These are phyloP conservation scores for Colletotrichum neosansevieriae DNA, from an alignment of 2,329 filamentous ascomycete genomes.

Conservation along the genomic window DNA sequence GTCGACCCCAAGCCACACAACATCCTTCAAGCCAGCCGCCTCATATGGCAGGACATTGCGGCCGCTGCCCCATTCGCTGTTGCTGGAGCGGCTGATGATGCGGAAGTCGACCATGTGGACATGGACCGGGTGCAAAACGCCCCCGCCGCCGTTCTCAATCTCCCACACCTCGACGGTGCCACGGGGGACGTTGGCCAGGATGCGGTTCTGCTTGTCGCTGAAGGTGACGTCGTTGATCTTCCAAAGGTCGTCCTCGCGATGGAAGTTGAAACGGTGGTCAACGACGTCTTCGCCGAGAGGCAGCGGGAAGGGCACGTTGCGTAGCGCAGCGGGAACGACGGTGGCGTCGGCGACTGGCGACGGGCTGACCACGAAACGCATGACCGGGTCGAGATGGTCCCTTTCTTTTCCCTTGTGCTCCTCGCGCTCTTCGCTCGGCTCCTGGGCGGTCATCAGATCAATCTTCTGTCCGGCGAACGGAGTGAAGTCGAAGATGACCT, in stretches of 20 bases:
- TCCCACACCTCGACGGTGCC: conserved; percentile 63
- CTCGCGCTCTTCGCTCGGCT: conserved; percentile 38
- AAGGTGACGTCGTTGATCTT: conserved; percentile 64
- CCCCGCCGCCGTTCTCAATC: conserved; percentile 61
- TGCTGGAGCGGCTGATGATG: conserved; percentile 59
- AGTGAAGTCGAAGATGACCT: conserved; percentile 68
- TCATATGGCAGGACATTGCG: conserved; percentile 64
- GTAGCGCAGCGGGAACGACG: conserved; percentile 49
- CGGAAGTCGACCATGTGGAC: conserved; percentile 71
- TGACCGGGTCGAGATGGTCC: conserved; percentile 64
- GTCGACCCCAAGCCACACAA: conserved; percentile 64
- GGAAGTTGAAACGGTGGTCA: conserved; percentile 60
- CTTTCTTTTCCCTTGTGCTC: conserved; percentile 54
- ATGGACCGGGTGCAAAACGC: conserved; percentile 66
- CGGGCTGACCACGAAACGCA: conserved; percentile 62
- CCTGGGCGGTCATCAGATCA: conserved; percentile 46
- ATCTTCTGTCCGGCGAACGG: conserved; percentile 61
- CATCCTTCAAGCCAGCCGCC: conserved; percentile 66
- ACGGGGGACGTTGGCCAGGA: conserved; percentile 60
- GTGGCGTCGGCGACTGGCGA: conserved; percentile 51
- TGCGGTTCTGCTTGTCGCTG: conserved; percentile 58
- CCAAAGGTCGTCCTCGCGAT: conserved; percentile 58
- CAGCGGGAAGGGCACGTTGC: conserved; percentile 53
- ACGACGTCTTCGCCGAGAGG: conserved; percentile 46
- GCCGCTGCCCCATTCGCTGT: conserved; percentile 45